Base-by-base conservation (phyloP, 495 filamentous ascomycete species). In the Xylaria venustula region DNA sequence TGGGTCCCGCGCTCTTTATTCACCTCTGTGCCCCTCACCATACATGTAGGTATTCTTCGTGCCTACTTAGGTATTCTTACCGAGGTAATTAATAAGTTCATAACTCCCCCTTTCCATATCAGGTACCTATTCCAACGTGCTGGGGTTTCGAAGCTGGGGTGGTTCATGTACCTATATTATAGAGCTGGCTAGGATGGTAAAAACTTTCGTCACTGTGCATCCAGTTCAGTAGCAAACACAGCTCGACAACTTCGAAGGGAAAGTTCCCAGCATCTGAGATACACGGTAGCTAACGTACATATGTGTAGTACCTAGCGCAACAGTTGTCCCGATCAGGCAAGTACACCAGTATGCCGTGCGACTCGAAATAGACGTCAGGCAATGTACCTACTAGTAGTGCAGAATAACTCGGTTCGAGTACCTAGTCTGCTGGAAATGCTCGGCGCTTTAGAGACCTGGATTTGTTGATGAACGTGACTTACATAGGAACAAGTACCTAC, bases 201-300 rank as follows among this genome's bases (percentile, higher is more conserved):
- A 22, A 12, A n/a, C 56, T 59, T 59, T 59, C 56, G 56, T 59
- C 56, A 59, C 56, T 51, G 34, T 51, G 47, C 46, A 59, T 59
- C 17, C 17, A 17, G 25, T 45, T 26, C 47, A 19, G 47, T 15
- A 12, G 11, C 26, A 42, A n/a, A n/a, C n/a, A n/a, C n/a, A n/a
- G n/a, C n/a, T n/a, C n/a, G n/a, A n/a, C n/a, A n/a, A n/a, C n/a
- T n/a, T n/a, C n/a, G n/a, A n/a, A 45, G 53, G 12, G 28, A 32
- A 19, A 45, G 53, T 34, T 55, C 37, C 53, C 34, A 26, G 23
- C 40, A 34, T 34, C 30, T 5, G 5, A 22, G 23, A 44, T n/a
- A 55, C 37, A 36, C n/a, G 9, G 22, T 26, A 17, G 15, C 20
- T 36, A 12, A 41, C 41, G 51, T 40, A 40, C 6, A 40, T 40